Conservation (phyloP, 768 basidiomycete genomes). For the Rhodocollybia butyracea region DNA sequence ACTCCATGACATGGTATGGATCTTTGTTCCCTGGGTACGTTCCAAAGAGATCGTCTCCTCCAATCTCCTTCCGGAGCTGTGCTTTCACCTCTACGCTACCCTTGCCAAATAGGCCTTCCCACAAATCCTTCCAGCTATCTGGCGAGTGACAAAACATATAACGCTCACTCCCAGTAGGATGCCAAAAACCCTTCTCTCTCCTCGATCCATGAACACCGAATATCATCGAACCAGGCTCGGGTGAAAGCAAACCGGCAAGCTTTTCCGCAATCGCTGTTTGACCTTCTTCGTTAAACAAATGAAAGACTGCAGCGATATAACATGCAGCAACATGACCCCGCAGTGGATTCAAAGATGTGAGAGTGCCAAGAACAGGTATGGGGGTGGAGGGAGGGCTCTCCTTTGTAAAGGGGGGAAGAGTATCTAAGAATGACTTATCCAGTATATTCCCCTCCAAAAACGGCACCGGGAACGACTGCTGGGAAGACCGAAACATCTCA, state of each 20-base stretch:
- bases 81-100: not conserved
- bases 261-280: conserved; percentile 38
- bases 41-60: not conserved
- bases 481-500: conserved; percentile 50
- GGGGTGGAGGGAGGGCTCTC: conserved; percentile 15
- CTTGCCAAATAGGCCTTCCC: not conserved
- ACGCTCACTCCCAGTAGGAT: not conserved
- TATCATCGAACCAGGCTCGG: conserved; percentile 40
- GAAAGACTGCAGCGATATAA: conserved; percentile 51
- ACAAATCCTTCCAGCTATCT: not conserved
- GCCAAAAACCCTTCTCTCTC: conserved; percentile 10
- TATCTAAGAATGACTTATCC: conserved; percentile 38
- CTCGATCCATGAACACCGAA: conserved; percentile 41
- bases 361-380: conserved; percentile 19
- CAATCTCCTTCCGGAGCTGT: not conserved
- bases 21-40: not conserved
- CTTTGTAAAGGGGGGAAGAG: conserved; percentile 22
- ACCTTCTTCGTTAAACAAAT: conserved; percentile 39
- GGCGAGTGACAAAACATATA: not conserved
- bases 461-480: conserved; percentile 46
- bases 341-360: conserved; percentile 43
- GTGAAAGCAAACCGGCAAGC: conserved; percentile 39
- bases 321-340: conserved; percentile 46
- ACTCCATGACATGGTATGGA: not conserved
- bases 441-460: conserved; percentile 59